These are phyloP conservation scores for Claviceps pusilla DNA, from an alignment of 2,329 filamentous ascomycete species.

Conservation along the genomic window DNA sequence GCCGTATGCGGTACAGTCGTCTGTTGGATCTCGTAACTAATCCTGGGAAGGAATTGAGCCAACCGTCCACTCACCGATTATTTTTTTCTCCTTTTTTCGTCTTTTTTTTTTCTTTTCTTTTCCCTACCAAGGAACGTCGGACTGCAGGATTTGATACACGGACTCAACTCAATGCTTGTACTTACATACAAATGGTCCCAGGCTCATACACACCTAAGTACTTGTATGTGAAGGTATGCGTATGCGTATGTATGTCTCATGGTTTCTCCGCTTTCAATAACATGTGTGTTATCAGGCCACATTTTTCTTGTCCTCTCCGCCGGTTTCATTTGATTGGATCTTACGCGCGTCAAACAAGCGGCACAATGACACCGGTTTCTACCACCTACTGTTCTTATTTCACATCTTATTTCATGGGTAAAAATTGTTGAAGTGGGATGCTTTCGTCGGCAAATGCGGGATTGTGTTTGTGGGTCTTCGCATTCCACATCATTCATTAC, in stretches of 20 bases:
- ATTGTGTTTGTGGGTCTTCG: background rate
- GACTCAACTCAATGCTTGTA: background rate
- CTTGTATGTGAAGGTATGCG: background rate
- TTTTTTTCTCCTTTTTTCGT: background rate
- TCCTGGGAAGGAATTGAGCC: background rate
- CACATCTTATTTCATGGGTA: background rate
- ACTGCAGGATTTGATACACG: no score
- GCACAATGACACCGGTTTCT: background rate
- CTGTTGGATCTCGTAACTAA: background rate
- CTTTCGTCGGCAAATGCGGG: background rate
- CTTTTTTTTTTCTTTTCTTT: background rate
- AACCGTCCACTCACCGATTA: background rate
- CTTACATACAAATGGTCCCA: background rate
- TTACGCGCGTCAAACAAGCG: no score
- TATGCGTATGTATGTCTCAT: background rate
- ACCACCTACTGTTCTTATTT: background rate
- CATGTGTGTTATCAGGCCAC: background rate
- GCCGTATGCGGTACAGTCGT: background rate
- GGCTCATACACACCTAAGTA: background rate
- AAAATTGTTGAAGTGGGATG: background rate
- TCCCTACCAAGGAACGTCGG: background rate
- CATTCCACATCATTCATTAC: constrained; percentile 4
- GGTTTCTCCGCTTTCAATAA: background rate
- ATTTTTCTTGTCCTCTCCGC: background rate
- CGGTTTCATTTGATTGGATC: background rate